Evolutionary conservation across 805 yeast genomes (phyloP).

Genomic region (Teunomyces stri): DNA sequence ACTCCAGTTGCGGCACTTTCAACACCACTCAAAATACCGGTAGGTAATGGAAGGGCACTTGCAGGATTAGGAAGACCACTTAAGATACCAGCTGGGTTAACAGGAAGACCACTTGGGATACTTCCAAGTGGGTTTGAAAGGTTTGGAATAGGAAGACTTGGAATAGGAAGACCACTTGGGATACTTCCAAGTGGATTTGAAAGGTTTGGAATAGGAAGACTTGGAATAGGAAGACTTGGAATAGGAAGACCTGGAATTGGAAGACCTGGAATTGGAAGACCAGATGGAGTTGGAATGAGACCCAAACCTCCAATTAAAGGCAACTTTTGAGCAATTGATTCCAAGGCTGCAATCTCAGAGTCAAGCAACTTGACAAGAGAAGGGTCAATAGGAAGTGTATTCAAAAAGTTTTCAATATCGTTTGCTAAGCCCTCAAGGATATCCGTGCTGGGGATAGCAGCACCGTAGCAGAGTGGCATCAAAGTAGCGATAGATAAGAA

Average conservation of each 20-base stretch:
- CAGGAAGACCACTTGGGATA: background rate
- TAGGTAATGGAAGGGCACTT: background rate
- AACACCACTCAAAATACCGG: background rate
- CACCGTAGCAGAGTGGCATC: background rate
- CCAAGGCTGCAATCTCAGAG: background rate
- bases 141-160: background rate
- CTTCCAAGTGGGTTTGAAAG: background rate
- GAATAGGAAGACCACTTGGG: background rate
- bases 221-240: background rate
- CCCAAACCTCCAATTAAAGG: background rate
- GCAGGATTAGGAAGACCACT: background rate
- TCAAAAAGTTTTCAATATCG: background rate
- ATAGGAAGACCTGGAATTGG: background rate
- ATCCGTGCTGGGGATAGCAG: background rate
- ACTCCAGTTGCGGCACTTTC: background rate
- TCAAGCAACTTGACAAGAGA: background rate
- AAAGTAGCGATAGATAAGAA: background rate
- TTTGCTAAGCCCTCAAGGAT: background rate
- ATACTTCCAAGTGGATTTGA: background rate
- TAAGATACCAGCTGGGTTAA: background rate
- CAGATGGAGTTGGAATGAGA: background rate
- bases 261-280: background rate
- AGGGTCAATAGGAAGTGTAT: background rate
- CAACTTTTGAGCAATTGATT: background rate
- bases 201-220: background rate